phyloP scores from a whole-genome alignment of 1,284 basidiomycete species.

The Taiwanofungus camphoratus region DNA sequence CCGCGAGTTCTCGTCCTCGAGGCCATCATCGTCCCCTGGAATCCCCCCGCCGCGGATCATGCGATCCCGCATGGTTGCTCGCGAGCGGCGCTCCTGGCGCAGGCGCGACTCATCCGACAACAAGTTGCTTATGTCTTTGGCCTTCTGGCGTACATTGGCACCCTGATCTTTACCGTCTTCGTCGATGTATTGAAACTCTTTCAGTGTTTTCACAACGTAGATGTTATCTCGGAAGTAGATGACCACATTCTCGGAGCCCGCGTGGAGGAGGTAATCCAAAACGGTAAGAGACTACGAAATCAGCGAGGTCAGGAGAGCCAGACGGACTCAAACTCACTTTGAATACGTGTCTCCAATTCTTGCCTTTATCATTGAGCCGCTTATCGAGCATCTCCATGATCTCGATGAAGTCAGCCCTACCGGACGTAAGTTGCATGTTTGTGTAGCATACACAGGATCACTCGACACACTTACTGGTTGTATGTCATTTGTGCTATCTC shows the following conservation, averaged over 20 bases:
- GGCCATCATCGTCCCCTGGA: conserved; percentile 34
- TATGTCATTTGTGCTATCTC: conserved; percentile 97
- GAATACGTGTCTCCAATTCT: conserved; percentile 99
- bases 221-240: conserved; percentile 98
- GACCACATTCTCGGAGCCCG: conserved; percentile 96
- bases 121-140: conserved; percentile 97
- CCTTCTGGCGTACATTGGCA: conserved; percentile 97
- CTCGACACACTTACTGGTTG: conserved; percentile 89
- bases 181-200: conserved; percentile 97
- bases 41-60: conserved; percentile 67
- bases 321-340: conserved; percentile 51
- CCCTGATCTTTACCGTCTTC: conserved; percentile 97
- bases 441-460: too few relatives aligned
- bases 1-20: conserved; percentile 39
- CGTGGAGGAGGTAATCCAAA: conserved; percentile 94
- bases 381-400: conserved; percentile 99
- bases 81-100: conserved; percentile 77
- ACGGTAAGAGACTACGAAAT: conserved; percentile 80
- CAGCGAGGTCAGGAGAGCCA: conserved; percentile 1
- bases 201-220: conserved; percentile 98
- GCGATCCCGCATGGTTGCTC: conserved; percentile 92
- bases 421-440: conserved; percentile 1
- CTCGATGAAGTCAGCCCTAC: conserved; percentile 95
- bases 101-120: conserved; percentile 87
- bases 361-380: conserved; percentile 98